These are phyloP conservation scores for Trametes cinnabarina DNA, from an alignment of 768 basidiomycete genomes.

Conservation along the genomic window DNA sequence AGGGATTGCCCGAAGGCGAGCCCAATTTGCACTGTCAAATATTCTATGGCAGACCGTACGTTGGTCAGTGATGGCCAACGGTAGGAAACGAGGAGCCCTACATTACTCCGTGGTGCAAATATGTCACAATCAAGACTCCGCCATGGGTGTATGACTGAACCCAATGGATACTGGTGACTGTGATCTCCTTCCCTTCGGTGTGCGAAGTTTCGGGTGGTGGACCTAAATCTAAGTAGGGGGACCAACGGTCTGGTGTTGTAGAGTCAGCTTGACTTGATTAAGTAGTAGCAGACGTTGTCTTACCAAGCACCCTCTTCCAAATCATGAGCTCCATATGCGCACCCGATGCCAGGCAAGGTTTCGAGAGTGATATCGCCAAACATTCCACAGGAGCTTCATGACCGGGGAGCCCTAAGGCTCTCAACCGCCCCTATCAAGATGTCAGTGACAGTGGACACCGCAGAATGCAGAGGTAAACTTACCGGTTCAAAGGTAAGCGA, in stretches of 20 bases:
- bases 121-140: background rate
- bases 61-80: background rate
- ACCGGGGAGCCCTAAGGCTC: background rate
- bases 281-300: too few relatives aligned
- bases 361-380: background rate
- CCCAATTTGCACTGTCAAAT: background rate
- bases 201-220: background rate
- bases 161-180: background rate
- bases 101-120: background rate
- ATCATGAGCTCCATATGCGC: background rate
- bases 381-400: background rate
- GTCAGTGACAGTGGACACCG: too few relatives aligned
- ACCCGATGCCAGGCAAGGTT: background rate
- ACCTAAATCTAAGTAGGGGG: background rate
- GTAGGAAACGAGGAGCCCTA: background rate
- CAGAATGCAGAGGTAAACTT: background rate
- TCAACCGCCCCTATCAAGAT: background rate
- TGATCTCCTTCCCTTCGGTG: background rate
- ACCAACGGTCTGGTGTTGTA: background rate
- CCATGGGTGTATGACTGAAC: background rate
- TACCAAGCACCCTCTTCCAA: background rate
- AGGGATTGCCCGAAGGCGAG: background rate
- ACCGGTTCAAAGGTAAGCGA: background rate
- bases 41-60: background rate
- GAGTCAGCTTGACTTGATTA: too few relatives aligned